A percentile compares a stretch with the other conserved stretches of the same genome.
Evolutionary conservation across 106 monocot species (phyloP).

Genomic region (Narthecium ossifragum): DNA sequence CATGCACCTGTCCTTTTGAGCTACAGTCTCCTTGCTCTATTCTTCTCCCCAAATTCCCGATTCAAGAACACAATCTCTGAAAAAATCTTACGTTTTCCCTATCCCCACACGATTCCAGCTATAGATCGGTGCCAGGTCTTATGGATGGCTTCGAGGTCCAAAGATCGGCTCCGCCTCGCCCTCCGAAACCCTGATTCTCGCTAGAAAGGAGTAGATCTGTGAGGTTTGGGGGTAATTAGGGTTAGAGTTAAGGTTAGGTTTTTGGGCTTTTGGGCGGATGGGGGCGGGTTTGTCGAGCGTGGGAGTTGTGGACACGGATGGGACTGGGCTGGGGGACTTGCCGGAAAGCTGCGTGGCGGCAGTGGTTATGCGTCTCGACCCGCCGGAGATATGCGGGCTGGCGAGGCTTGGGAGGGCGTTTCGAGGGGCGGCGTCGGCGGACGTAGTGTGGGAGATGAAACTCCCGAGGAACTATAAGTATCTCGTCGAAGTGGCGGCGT

Average conservation of each 20-base stretch:
- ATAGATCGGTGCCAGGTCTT: neutral
- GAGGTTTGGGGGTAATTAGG: neutral
- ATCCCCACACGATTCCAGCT: neutral
- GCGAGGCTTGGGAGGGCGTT: slow-evolving; percentile 57
- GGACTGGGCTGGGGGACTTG: slow-evolving; percentile 47
- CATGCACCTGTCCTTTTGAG: too few relatives aligned
- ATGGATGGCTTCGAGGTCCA: too few relatives aligned
- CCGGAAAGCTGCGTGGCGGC: slow-evolving; percentile 83
- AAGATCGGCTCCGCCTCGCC: too few relatives aligned
- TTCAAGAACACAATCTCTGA: too few relatives aligned
- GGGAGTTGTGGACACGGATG: slow-evolving; percentile 22
- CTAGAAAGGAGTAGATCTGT: neutral
- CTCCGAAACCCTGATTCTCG: neutral
- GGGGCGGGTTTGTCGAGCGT: slow-evolving; percentile 40
- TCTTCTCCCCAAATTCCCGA: too few relatives aligned
- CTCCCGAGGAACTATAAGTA: slow-evolving; percentile 62
- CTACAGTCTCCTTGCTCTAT: too few relatives aligned
- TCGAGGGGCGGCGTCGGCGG: slow-evolving; percentile 50
- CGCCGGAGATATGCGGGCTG: slow-evolving; percentile 67
- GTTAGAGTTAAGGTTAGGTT: neutral
- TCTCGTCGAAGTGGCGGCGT: slow-evolving; percentile 29
- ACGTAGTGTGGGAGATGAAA: slow-evolving; percentile 73
- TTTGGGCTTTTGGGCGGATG: slow-evolving; percentile 33
- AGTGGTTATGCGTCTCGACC: slow-evolving; percentile 63
- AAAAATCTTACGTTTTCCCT: neutral